These are phyloP conservation scores for Rhododendron henanense DNA, from an alignment of 148 eudicot genomes.

Conservation along the genomic window DNA sequence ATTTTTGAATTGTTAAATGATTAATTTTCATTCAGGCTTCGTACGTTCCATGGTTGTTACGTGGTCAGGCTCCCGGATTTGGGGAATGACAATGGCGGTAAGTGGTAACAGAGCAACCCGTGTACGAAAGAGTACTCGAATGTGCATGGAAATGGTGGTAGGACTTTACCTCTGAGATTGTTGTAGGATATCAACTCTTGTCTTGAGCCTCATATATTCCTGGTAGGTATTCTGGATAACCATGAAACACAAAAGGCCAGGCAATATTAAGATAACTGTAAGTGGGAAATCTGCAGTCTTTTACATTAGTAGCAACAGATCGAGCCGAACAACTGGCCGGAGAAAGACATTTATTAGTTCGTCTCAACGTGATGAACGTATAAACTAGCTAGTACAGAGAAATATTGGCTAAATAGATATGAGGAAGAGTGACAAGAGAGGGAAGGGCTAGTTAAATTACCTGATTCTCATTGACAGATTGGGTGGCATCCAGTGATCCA, in stretches of 20 bases:
- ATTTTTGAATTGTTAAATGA: too few relatives aligned
- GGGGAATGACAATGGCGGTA: too few relatives aligned
- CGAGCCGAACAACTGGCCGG: neutral
- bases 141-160: neutral
- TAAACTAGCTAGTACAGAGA: neutral
- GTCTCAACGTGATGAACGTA: too few relatives aligned
- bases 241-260: neutral
- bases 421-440: neutral
- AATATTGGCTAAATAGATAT: neutral
- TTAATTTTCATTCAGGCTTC: too few relatives aligned
- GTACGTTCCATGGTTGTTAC: too few relatives aligned
- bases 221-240: slow-evolving; percentile 45
- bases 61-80: too few relatives aligned
- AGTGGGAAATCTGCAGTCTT: neutral
- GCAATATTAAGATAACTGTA: neutral
- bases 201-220: slow-evolving; percentile 67
- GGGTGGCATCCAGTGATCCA: slow-evolving; percentile 45
- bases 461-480: slow-evolving; percentile 37
- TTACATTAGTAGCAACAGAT: neutral
- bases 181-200: slow-evolving; percentile 62
- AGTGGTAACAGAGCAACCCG: too few relatives aligned
- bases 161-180: slow-evolving; percentile 54
- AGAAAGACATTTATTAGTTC: neutral
- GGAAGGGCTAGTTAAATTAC: slow-evolving; percentile 10
- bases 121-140: too few relatives aligned